Evolutionary conservation across 352 stramenopile genomes (phyloP).

Genomic region (Pythium scleroteichum): DNA sequence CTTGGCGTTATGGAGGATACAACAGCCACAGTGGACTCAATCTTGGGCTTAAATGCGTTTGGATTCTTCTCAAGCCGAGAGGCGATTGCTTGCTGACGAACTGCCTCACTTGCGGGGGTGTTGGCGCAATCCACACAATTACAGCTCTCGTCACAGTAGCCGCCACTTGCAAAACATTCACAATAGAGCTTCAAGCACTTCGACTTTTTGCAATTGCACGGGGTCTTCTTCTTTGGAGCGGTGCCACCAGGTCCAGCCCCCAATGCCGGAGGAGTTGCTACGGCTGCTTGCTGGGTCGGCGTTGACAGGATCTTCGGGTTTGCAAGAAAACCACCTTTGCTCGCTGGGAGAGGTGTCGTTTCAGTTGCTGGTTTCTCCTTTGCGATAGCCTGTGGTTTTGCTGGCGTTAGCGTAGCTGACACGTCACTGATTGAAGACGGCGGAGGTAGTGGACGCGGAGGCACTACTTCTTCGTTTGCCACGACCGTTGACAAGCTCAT

Average conservation of each 20-base stretch:
- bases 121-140: constrained; percentile 94
- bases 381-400: background rate
- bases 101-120: constrained; percentile 60
- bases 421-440: background rate
- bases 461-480: background rate
- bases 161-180: constrained; percentile 93
- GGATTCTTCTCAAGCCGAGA: constrained; percentile 93
- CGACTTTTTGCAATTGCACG: constrained; percentile 98
- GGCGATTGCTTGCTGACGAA: constrained; percentile 85
- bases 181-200: constrained; percentile 98
- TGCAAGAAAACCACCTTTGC: constrained; percentile 6
- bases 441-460: background rate
- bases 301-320: constrained; percentile 25
- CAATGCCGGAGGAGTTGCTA: constrained; percentile 9
- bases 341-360: constrained; percentile 10
- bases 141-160: constrained; percentile 92
- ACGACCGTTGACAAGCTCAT: too few relatives aligned
- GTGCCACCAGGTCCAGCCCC: constrained; percentile 1
- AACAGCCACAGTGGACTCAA: constrained; percentile 42
- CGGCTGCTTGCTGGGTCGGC: constrained; percentile 17
- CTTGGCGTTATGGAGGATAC: constrained; percentile 8
- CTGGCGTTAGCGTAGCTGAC: background rate
- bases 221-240: constrained; percentile 51
- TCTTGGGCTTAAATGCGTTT: constrained; percentile 96
- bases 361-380: background rate